These are phyloP conservation scores for Hypoxylon sp. DNA, from an alignment of 2,329 filamentous ascomycete genomes.

Conservation along the genomic window DNA sequence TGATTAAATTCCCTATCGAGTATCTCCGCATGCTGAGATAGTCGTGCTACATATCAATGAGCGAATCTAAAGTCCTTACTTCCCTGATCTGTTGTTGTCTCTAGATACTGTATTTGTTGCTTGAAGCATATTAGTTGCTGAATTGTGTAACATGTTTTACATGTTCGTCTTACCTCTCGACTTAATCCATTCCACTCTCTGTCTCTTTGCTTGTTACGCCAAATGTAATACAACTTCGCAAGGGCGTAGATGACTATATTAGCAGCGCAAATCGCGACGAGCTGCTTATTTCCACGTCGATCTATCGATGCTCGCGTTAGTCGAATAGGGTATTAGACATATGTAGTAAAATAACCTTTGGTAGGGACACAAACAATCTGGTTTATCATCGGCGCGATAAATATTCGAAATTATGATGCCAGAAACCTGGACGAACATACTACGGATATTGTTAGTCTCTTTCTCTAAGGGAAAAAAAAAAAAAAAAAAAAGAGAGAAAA, in stretches of 20 bases:
- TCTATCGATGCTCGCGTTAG: slow-evolving; percentile 38
- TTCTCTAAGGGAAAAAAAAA: too few relatives aligned
- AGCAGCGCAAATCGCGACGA: slow-evolving; percentile 50
- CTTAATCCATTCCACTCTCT: slow-evolving; percentile 39
- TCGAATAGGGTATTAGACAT: neutral
- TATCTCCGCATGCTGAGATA: too few relatives aligned
- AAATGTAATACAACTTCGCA: slow-evolving; percentile 56
- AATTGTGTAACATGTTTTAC: neutral
- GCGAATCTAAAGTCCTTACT: slow-evolving; percentile 46
- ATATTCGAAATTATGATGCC: slow-evolving; percentile 61
- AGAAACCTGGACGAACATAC: slow-evolving; percentile 60
- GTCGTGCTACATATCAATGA: slow-evolving; percentile 25
- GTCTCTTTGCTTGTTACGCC: slow-evolving; percentile 53
- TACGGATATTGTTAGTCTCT: slow-evolving; percentile 24
- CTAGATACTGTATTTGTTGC: slow-evolving; percentile 40
- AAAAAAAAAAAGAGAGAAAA: too few relatives aligned
- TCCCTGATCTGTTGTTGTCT: slow-evolving; percentile 42
- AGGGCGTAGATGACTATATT: slow-evolving; percentile 52
- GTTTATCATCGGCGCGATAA: slow-evolving; percentile 60
- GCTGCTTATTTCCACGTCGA: slow-evolving; percentile 54
- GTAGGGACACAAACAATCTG: slow-evolving; percentile 47
- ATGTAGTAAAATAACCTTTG: too few relatives aligned
- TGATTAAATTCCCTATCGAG: too few relatives aligned
- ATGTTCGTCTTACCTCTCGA: slow-evolving; percentile 32
- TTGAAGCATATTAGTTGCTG: slow-evolving; percentile 11